Base-by-base conservation (phyloP, 495 filamentous ascomycete genomes). In the Penicillium chermesinum region DNA sequence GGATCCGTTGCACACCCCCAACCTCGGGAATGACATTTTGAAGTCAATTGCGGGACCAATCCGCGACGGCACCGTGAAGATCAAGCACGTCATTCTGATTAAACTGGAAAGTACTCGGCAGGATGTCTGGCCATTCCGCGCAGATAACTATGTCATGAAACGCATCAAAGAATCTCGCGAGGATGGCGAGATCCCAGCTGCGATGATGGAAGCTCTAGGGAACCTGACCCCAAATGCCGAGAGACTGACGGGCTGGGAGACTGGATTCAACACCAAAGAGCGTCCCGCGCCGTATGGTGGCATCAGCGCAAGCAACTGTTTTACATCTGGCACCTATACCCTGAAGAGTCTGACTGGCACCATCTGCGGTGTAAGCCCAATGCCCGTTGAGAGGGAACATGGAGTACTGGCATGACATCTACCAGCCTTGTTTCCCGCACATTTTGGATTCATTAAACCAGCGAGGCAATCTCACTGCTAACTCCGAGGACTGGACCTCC, bases 301-400 rank as follows among this genome's bases (percentile, higher is more conserved):
- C 6, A 60, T 77, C 38, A 73, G 67, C 33, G 61, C 72, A n/a
- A 66, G 61, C 30, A 69, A 71, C 22, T 72, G 59, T 14, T 57
- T 62, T 32, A 76, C 72, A 7, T 62, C 69, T 3, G 64, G 69
- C 8, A 75, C 71, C 3, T 75, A 72, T 40, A 75, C 74, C 3
- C 52, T 76, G 14, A 78, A 78, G 53, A 73, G 67, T 43, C 22
- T 75, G 13, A 55, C 67, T 1, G 73, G 71, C 3, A 71, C 66
- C n/a, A 53, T 75, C 19, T 78, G 74, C 34, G 73, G 73, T 10
- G 63, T 75, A 37, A 62, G 19, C 33, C 22, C 42, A 34, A 45
- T 45, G 42, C 25, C 42, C 2, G 27, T 34, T 12, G 30, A 36
- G 8, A 30, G 30, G n/a, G 2, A 45, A 45, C 14, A 17, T 45